Conservation (phyloP, 179 eudicot genomes). For the Camellia oleifera region DNA sequence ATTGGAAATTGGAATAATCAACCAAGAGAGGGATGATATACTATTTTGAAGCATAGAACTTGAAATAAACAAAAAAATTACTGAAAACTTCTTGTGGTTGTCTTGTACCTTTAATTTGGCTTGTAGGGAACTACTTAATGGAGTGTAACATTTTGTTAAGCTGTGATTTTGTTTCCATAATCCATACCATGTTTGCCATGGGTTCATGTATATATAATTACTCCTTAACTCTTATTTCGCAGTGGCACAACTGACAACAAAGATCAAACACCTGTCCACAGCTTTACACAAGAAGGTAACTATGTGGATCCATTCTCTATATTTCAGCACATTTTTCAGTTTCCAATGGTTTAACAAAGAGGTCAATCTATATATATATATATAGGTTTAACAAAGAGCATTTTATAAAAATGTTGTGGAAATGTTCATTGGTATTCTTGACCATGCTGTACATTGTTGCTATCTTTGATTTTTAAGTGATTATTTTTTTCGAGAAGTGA, state of each 20-base stretch:
- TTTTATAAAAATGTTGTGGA: not conserved
- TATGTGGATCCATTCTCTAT: not conserved
- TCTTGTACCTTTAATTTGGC: not conserved
- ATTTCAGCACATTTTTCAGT: not conserved
- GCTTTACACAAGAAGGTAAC: slow-evolving; percentile 81
- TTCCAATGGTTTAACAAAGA: not conserved
- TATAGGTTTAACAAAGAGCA: not conserved
- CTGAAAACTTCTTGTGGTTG: not conserved
- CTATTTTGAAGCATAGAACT: not conserved
- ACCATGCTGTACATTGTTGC: not conserved
- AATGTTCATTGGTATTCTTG: not conserved
- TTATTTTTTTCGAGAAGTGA: not conserved
- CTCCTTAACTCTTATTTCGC: slow-evolving; percentile 26
- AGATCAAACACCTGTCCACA: slow-evolving; percentile 68
- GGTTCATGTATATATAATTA: not conserved
- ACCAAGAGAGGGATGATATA: not conserved
- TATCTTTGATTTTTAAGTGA: not conserved
- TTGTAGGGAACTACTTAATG: not conserved
- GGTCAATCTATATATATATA: not conserved
- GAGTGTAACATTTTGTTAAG: slow-evolving; percentile 3
- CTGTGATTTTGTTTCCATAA: not conserved
- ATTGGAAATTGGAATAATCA: not conserved
- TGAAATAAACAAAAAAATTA: not conserved
- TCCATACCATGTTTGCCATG: not conserved
- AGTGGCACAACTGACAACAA: slow-evolving; percentile 91